phyloP scores from a whole-genome alignment of 139 green algal species.

The Eudorina sp. region DNA sequence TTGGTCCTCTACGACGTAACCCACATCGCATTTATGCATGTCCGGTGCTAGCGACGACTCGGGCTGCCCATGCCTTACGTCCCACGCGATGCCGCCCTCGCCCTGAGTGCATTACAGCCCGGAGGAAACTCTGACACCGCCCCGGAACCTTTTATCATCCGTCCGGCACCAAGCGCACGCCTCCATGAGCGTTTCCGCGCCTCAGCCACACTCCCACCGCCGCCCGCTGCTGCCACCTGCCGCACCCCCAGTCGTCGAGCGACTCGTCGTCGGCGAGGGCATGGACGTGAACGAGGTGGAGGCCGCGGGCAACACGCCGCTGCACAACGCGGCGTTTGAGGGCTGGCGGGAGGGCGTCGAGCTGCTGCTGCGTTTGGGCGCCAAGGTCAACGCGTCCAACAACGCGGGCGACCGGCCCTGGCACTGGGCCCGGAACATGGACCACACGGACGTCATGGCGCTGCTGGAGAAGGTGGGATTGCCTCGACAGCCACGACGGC shows the following conservation, averaged over 20 bases:
- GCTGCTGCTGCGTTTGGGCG: constrained; percentile 88
- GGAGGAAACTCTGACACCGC: too few relatives aligned
- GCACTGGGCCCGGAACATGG: constrained; percentile 88
- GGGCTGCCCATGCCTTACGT: too few relatives aligned
- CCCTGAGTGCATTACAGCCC: too few relatives aligned
- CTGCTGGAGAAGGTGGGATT: constrained; percentile 81
- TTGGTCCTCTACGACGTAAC: too few relatives aligned
- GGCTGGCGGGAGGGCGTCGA: constrained; percentile 90
- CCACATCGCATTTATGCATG: too few relatives aligned
- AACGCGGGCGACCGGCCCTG: constrained; percentile 93
- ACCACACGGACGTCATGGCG: constrained; percentile 77
- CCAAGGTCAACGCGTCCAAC: constrained; percentile 93
- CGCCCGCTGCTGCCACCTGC: background rate
- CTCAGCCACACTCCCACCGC: too few relatives aligned
- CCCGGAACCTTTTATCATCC: too few relatives aligned
- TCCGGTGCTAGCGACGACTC: too few relatives aligned
- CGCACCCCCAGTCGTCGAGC: constrained; percentile 66
- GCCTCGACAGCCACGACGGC: background rate
- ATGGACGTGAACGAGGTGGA: constrained; percentile 94
- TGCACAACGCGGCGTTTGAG: constrained; percentile 85
- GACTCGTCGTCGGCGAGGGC: constrained; percentile 73
- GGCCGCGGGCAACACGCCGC: constrained; percentile 90
- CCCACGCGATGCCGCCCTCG: too few relatives aligned
- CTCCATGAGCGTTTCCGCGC: too few relatives aligned
- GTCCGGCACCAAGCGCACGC: too few relatives aligned